Conservation (phyloP, 2,329 filamentous ascomycete genomes). For the Cladosporium phlei region DNA sequence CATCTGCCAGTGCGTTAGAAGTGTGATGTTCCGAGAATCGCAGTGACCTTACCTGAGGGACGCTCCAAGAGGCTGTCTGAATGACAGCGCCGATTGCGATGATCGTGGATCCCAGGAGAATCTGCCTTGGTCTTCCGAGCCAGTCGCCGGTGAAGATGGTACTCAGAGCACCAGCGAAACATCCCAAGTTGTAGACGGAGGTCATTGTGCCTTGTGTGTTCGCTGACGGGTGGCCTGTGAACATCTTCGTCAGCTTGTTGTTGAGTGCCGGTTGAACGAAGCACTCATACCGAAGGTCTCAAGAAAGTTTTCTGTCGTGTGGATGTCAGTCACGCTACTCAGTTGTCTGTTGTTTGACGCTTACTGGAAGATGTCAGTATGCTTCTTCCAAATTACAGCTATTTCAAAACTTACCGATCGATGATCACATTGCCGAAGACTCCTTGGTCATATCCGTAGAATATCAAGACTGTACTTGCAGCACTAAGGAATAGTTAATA, state of each 20-base stretch:
- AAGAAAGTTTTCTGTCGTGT: slow-evolving; percentile 29
- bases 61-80: slow-evolving; percentile 37
- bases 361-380: not conserved
- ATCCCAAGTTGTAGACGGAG: slow-evolving; percentile 38
- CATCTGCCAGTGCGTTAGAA: slow-evolving; percentile 29
- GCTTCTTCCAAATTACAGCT: not conserved
- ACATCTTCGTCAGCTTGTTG: not conserved
- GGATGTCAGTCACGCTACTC: not conserved
- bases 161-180: slow-evolving; percentile 45
- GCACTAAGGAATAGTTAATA: slow-evolving; percentile 25
- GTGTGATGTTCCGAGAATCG: not conserved
- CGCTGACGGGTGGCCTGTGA: slow-evolving; percentile 26
- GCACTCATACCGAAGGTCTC: slow-evolving; percentile 28
- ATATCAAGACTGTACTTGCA: slow-evolving; percentile 47
- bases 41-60: slow-evolving; percentile 25
- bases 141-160: slow-evolving; percentile 38
- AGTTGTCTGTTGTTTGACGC: not conserved
- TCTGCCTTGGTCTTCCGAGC: slow-evolving; percentile 39
- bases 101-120: slow-evolving; percentile 40
- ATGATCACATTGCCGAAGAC: not conserved
- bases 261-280: too few relatives aligned
- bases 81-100: slow-evolving; percentile 42
- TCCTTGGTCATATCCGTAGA: slow-evolving; percentile 39
- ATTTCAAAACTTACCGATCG: too few relatives aligned
- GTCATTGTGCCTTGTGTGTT: slow-evolving; percentile 37